phyloP scores from a whole-genome alignment of 1,284 basidiomycete genomes.

The Ceratobasidium sp. region DNA sequence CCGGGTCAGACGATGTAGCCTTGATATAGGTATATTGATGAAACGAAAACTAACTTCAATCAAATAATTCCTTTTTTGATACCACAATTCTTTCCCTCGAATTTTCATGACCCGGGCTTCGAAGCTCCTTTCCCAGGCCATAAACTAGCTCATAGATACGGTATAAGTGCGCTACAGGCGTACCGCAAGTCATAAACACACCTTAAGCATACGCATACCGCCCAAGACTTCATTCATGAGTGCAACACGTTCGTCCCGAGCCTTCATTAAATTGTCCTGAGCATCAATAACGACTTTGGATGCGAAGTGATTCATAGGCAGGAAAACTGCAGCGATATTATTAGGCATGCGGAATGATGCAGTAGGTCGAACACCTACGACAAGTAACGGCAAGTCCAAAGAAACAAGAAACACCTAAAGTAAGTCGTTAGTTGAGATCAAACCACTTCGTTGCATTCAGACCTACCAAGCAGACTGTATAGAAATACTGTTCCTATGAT shows the following conservation, averaged over 20 bases:
- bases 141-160: slow-evolving; percentile 63
- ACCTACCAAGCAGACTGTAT: slow-evolving; percentile 76
- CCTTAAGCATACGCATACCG: slow-evolving; percentile 93
- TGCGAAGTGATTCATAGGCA: slow-evolving; percentile 88
- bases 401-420: slow-evolving; percentile 69
- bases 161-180: neutral
- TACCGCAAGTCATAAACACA: slow-evolving; percentile 45
- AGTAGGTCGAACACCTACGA: slow-evolving; percentile 44
- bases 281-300: slow-evolving; percentile 82
- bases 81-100: slow-evolving; percentile 80
- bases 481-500: slow-evolving; percentile 80
- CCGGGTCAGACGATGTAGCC: too few species aligned
- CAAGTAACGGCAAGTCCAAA: slow-evolving; percentile 84
- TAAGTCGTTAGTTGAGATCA: neutral
- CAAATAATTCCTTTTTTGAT: slow-evolving; percentile 83
- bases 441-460: slow-evolving; percentile 44
- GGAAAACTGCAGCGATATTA: slow-evolving; percentile 60
- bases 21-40: too few species aligned
- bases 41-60: slow-evolving; percentile 68
- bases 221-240: slow-evolving; percentile 94
- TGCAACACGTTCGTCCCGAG: slow-evolving; percentile 86
- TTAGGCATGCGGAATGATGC: neutral
- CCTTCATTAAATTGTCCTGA: slow-evolving; percentile 92
- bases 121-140: slow-evolving; percentile 94
- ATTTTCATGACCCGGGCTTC: slow-evolving; percentile 77